Evolutionary conservation across 2,329 filamentous ascomycete species (phyloP), one percentile per base, ranked within the genome.

Genomic region (Fusarium sp.): DNA sequence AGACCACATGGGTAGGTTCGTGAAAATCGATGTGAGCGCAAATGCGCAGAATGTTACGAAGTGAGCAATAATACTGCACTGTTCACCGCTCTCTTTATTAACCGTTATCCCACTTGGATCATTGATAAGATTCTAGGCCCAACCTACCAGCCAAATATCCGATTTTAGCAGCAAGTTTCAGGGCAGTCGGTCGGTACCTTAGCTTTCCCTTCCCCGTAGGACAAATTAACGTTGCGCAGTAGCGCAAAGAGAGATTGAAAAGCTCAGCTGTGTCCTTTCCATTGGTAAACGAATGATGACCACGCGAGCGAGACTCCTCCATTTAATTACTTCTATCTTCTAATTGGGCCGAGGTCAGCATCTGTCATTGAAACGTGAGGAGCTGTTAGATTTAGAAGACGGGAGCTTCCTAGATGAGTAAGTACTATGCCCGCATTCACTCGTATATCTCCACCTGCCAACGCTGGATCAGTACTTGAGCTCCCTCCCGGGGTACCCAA

Each of bases 401-500:
- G 33, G 33, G 33, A 72, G 61, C 58, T 65, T 39, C 24, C 33
- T 11, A 41, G 55, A 48, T 47, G 42, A 17, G 20, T 7, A 39
- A 45, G 71, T 74, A 72, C 59, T 36, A 24, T 56, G 45, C 68
- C 71, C 63, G 41, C 67, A 45, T 59, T 62, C n/a, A 26, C 47
- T 51, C n/a, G 72, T 74, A 74, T 26, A 59, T 51, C 38, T 41
- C 58, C 70, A 49, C 60, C 18, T 38, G 9, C 15, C 20, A 54
- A 55, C 26, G 47, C 68, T n/a, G 42, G 36, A 18, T 26, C 42
- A 31, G 39, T 74, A 74, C 71, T 41, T 72, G 15, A 57, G 59
- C 63, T 72, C 42, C 72, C 72, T 64, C 67, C 72, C 47, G 41
- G 55, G 47, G 45, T 74, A 74, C 72, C 55, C 48, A 31, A 60